These are phyloP conservation scores for Dendryphion nanum DNA, from an alignment of 2,329 filamentous ascomycete species.

Conservation along the genomic window DNA sequence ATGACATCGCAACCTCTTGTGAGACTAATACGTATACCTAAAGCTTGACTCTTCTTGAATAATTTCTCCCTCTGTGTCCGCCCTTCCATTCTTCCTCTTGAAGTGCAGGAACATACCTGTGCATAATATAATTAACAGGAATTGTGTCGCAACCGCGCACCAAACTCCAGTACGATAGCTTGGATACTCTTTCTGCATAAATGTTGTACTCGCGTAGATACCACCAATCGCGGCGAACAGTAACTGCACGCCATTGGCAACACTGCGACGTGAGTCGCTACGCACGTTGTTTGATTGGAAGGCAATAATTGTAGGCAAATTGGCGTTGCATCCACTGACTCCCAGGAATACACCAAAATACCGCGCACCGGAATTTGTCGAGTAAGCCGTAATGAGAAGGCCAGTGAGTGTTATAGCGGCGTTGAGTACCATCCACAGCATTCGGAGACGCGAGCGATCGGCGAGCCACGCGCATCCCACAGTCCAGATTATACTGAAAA, in stretches of 20 bases:
- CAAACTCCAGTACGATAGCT: conserved; percentile 27
- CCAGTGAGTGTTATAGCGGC: conserved; percentile 15
- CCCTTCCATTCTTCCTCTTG: conserved; percentile 9
- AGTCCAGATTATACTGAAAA: conserved; percentile 33
- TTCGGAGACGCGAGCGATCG: conserved; percentile 28
- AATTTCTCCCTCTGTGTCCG: too few relatives aligned
- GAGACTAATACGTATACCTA: too few relatives aligned
- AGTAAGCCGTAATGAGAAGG: conserved; percentile 17
- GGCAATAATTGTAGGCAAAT: conserved; percentile 29
- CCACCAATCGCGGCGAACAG: conserved; percentile 32
- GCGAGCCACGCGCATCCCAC: conserved; percentile 33
- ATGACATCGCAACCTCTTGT: too few relatives aligned
- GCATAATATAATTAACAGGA: conserved; percentile 17
- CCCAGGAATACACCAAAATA: conserved; percentile 37
- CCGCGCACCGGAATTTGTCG: conserved; percentile 20
- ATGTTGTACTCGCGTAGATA: conserved; percentile 30
- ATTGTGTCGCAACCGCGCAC: conserved; percentile 21
- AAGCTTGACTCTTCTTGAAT: too few relatives aligned
- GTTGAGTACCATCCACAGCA: conserved; percentile 26
- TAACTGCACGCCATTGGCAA: conserved; percentile 32
- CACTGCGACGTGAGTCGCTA: conserved; percentile 23
- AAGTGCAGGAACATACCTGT: conserved; percentile 15
- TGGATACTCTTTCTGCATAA: conserved; percentile 31
- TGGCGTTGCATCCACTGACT: conserved; percentile 28
- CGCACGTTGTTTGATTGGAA: conserved; percentile 35